Evolutionary conservation across 805 yeast species (phyloP), one percentile per base, ranked within the genome.

Genomic region (Yamadazyma nakazawae): DNA sequence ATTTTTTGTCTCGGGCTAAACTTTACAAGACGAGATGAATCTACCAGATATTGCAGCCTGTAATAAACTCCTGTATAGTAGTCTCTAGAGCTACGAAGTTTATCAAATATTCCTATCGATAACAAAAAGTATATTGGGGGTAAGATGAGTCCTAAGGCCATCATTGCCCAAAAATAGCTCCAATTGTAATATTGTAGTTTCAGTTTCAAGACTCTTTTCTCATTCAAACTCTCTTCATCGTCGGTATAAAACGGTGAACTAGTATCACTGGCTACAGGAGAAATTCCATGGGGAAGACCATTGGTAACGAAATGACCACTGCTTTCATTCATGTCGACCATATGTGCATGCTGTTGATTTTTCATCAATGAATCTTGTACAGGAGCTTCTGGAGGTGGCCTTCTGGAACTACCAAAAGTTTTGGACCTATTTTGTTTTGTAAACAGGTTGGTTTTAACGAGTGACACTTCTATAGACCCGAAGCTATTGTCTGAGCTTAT

Each of bases 41-140:
- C 37, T 7, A 47, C 43, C 52, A 46, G 53, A 28, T 40, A 43
- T 38, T 53, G 54, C 42, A 46, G 54, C 17, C 43, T 42, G 40
- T 48, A 52, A 21, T 45, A 48, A 12, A 49, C 47, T 6, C 52
- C 54, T 12, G 48, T 34, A 28, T 47, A 49, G 19, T 36, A 48
- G 32, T 42, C 43, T 34, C 46, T 57, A 42, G 56, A 30, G 31
- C 45, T 47, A 7, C 35, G 36, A 10, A 52, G 37, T 28, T 54
- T 52, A 51, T 71, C 76, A 45, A 70, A 66, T 14, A 62, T 54
- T 2, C 76, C 76, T 9, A 65, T 42, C 3, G 69, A 46, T 10
- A 70, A 38, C 16, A 70, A 54, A 36, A 70, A 68, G 47, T 60
- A 70, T n/a, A 70, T 49, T 5, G 76, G 76, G 24, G 72, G 72